phyloP scores from a whole-genome alignment of 2,329 filamentous ascomycete species.

The Colletotrichum australisinense region DNA sequence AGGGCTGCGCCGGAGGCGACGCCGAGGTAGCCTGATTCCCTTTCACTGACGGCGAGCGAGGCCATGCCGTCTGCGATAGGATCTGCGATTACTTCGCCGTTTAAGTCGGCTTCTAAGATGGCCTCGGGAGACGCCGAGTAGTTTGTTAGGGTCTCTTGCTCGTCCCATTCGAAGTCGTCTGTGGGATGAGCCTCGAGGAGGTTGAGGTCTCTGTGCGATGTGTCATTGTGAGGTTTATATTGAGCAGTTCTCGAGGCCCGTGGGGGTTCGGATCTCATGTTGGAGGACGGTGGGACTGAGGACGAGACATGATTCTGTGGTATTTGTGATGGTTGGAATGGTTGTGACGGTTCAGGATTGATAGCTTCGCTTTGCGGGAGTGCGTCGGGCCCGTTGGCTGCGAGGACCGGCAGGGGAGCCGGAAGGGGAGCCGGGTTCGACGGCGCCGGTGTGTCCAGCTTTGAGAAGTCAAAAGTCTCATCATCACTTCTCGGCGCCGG shows the following conservation, averaged over 20 bases:
- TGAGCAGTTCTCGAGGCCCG: background rate
- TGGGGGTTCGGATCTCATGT: background rate
- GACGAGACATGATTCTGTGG: background rate
- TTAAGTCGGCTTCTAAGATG: conserved; percentile 36
- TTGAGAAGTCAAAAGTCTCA: conserved; percentile 17
- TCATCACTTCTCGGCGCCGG: background rate
- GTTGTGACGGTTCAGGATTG: background rate
- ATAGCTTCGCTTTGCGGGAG: background rate
- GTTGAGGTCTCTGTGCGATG: conserved; percentile 16
- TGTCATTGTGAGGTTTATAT: background rate
- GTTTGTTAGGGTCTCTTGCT: conserved; percentile 43
- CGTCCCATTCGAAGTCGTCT: conserved; percentile 52
- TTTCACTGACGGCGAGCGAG: conserved; percentile 47
- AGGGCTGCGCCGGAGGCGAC: conserved; percentile 58
- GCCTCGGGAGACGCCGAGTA: conserved; percentile 41
- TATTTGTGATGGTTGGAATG: background rate
- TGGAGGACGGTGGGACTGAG: background rate
- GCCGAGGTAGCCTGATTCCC: conserved; percentile 57
- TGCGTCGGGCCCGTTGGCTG: background rate
- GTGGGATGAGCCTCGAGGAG: conserved; percentile 47
- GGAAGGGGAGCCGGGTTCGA: background rate
- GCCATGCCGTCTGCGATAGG: conserved; percentile 53
- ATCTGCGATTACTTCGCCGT: conserved; percentile 29
- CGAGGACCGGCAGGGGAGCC: background rate
- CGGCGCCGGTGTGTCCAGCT: background rate